Percentiles rank a stretch among this genome's conserved stretches.
These are phyloP conservation scores for Chenopodium suecicum DNA, from an alignment of 148 eudicot species.

Conservation along the genomic window DNA sequence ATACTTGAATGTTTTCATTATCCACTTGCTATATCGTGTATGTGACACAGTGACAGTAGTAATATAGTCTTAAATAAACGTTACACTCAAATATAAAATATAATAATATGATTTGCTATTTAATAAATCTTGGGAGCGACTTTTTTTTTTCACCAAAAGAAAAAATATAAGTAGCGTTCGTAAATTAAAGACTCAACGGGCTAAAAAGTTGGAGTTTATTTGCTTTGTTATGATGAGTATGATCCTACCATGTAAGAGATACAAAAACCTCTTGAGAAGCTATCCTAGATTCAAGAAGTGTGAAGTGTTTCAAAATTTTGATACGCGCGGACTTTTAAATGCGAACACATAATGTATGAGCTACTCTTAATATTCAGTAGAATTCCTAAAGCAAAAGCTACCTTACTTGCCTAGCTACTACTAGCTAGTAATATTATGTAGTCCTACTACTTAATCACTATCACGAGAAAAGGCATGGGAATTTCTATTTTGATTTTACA, in stretches of 20 bases:
- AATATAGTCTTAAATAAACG: too few relatives aligned
- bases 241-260: background rate
- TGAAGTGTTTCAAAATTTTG: background rate
- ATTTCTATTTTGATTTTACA: too few relatives aligned
- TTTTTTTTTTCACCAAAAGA: too few relatives aligned
- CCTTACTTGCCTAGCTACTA: background rate
- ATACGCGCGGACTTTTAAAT: background rate
- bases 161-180: too few relatives aligned
- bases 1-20: too few relatives aligned
- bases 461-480: background rate
- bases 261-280: constrained; percentile 3
- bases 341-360: constrained; percentile 8
- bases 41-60: too few relatives aligned
- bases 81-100: too few relatives aligned
- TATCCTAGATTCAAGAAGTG: constrained; percentile 7
- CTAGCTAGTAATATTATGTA: background rate
- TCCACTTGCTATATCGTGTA: too few relatives aligned
- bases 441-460: background rate
- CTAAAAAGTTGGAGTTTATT: background rate
- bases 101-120: too few relatives aligned
- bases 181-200: too few relatives aligned
- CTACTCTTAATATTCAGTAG: background rate
- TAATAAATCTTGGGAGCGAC: too few relatives aligned
- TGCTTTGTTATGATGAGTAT: background rate
- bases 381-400: background rate